Evolutionary conservation across 169 alveolate species (phyloP), one percentile per base, ranked within the genome.

Genomic region (Cryptosporidium ryanae): DNA sequence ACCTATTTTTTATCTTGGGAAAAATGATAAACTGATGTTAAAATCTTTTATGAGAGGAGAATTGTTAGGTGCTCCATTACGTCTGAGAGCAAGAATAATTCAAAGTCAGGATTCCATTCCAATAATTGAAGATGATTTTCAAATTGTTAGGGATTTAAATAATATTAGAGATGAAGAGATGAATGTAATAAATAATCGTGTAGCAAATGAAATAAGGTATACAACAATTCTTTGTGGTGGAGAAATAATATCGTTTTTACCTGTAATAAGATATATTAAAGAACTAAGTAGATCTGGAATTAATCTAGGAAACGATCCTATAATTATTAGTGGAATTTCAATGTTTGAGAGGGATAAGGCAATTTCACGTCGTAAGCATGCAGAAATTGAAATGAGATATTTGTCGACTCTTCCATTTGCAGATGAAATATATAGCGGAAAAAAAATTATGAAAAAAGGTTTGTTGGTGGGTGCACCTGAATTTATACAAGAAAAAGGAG

Each of bases 341-440:
- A 76, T 76, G 57, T 76, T 38, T 76, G 71, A 76, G n/a, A 76
- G 34, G 17, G 87, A 76, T 23, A 76, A n/a, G 23, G 76, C 71
- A 25, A 61, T 25, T 15, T 43, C 25, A 32, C 25, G 87, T 31
- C 68, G 87, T 13, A 76, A 65, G 64, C 48, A 13, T 21, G 87
- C 87, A 10, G 65, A 76, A 59, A 59, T 76, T 12, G 64, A 61
- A n/a, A 52, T 70, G 63, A 76, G 50, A 38, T 76, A 76, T 31
- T 55, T 76, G 27, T 21, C 87, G 13, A 59, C 59, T 5, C 54
- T 76, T 2, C 87, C 87, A 0, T 76, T 57, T 59, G 38, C 70
- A n/a, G 64, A 76, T 59, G 87, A 76, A 61, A 76, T 76, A 59
- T 76, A 43, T 31, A 59, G 34, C 38, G 83, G 83, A 0, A 17